phyloP scores from a whole-genome alignment of 2,329 filamentous ascomycete species.

The Stromatinia cepivora region DNA sequence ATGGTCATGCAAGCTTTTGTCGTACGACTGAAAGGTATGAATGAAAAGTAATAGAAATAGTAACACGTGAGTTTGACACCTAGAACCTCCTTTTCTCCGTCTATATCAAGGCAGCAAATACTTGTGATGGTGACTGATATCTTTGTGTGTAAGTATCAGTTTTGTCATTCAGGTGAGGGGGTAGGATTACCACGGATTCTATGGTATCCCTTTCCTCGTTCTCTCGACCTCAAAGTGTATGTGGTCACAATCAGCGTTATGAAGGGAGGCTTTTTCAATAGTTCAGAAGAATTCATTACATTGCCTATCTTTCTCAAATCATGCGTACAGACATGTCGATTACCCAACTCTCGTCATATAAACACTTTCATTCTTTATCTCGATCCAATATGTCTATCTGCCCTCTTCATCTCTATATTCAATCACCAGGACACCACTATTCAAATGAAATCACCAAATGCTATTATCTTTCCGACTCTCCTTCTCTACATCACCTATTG shows the following conservation, averaged over 20 bases:
- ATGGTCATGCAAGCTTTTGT: too few relatives aligned
- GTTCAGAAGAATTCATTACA: slow-evolving; percentile 4
- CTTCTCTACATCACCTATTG: neutral
- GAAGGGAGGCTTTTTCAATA: neutral
- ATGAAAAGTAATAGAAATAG: neutral
- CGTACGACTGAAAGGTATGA: neutral
- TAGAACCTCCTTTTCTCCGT: neutral
- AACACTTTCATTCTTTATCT: neutral
- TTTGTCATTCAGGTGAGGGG: neutral
- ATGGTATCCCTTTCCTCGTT: neutral
- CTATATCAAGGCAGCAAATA: neutral
- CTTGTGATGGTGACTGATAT: neutral
- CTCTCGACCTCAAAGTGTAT: neutral
- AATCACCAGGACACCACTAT: neutral
- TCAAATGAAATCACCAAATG: neutral
- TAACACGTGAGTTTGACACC: neutral
- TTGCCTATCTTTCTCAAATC: neutral
- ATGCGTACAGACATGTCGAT: neutral
- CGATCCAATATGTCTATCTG: neutral
- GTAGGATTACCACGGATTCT: neutral
- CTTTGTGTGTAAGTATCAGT: neutral
- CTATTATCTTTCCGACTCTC: neutral
- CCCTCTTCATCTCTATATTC: neutral
- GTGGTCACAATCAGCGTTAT: neutral
- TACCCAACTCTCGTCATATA: neutral